Base-by-base conservation (phyloP, 352 stramenopile genomes). In the Globisporangium cederbergense region DNA sequence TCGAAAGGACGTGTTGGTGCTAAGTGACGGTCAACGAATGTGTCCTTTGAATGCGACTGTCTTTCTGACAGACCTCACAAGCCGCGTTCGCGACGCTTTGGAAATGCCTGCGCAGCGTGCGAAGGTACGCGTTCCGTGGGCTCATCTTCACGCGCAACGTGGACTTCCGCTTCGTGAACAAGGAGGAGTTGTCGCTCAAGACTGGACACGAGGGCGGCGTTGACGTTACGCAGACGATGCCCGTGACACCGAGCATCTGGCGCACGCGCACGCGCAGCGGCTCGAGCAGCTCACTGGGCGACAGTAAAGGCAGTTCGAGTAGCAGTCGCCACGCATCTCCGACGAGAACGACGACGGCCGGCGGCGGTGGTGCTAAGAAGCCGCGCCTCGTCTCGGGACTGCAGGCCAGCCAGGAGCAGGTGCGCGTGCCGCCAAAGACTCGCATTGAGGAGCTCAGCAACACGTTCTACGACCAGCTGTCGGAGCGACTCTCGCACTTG, bases 91-190 rank as follows among this genome's bases (percentile, higher is more conserved):
- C 72, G 32, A 86, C 79, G 8, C 74, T 95, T 4, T 88, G 76
- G 66, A 89, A 88, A 54, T 95, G 86, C 38, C 63, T 95, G 40
- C 75, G 84, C 36, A 95, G 86, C 62, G 82, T 95, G 28, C 81
- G 84, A 13, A 82, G 82, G 10, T 92, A 95, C 62, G 86, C 86
- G 20, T 81, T 80, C 56, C 80, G 81, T 5, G 86, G 86, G 0
- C 78, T 95, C 38, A 64, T 92, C 8, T 95, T 95, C 66, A 89
- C 69, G 55, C 81, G 79, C 54, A 87, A 83, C 46, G 65, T 75
- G 14, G 79, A 83, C 47, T 93, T 93, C 55, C 84, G 74, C 51
- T 73, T 92, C 1, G 79, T 88, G 30, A 85, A 89, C 60, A 90
- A 90, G 55, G 67, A 83, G 28, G 74, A 87, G 18, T 62, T 89